Conservation (phyloP, 306 rosid genomes). For the Dryas drummondii region DNA sequence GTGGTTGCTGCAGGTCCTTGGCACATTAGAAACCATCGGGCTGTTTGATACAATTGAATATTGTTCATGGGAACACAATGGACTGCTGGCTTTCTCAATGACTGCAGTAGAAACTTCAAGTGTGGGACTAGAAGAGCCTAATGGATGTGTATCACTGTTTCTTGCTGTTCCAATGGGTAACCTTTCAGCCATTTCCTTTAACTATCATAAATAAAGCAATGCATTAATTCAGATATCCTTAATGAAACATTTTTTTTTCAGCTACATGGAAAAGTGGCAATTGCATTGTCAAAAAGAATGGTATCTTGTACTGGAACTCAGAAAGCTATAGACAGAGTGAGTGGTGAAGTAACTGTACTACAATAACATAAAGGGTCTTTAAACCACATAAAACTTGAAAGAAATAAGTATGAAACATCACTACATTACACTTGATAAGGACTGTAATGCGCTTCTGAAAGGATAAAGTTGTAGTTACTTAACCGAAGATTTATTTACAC, state of each 20-base stretch:
- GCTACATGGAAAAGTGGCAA: neutral
- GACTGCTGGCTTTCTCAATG: constrained; percentile 45
- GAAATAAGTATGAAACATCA: neutral
- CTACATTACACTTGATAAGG: neutral
- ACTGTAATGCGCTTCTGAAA: neutral
- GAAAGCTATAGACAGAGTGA: neutral
- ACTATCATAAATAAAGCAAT: constrained; percentile 30
- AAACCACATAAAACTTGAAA: neutral
- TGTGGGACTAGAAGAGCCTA: constrained; percentile 48
- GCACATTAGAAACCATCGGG: constrained; percentile 48
- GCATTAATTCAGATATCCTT: neutral
- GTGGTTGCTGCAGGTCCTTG: constrained; percentile 41
- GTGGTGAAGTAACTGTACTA: neutral
- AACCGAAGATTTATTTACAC: neutral
- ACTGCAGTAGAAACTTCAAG: constrained; percentile 44
- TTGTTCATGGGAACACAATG: constrained; percentile 42
- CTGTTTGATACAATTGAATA: constrained; percentile 50
- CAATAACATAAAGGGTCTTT: neutral
- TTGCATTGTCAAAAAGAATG: neutral
- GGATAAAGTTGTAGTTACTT: neutral
- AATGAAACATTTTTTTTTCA: neutral
- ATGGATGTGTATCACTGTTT: constrained; percentile 48
- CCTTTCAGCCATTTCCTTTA: constrained; percentile 91
- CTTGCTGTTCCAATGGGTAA: constrained; percentile 68
- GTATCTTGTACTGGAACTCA: neutral